Evolutionary conservation across 306 rosid genomes (phyloP), one percentile per base, ranked within the genome.

Genomic region (Cotoneaster glaucophyllus): DNA sequence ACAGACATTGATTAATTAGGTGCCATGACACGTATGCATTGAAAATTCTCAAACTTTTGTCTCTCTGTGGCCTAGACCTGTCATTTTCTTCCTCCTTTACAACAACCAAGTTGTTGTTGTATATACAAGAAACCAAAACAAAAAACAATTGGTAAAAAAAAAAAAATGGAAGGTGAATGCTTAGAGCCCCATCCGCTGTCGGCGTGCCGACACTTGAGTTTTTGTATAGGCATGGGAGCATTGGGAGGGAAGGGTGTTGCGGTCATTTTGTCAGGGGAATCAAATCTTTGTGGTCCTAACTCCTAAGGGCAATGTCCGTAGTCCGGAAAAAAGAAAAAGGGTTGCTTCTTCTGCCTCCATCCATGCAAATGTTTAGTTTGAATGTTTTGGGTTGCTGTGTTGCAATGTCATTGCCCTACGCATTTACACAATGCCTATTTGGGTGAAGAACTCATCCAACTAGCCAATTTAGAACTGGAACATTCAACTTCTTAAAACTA

Each of bases 171-270:
- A 56, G 59, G n/a, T 13, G 68, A 75, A 52, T 78, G 80, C 67
- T 31, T 50, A 82, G n/a, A 67, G 63, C 39, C 83, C 81, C 78
- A 48, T 11, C 79, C 74, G 77, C 31, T 86, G 88, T 86, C 87
- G 83, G 89, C 73, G 84, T 81, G 87, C 97, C 97, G 97, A 92
- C 97, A 86, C 84, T 71, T n/a, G 59, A 48, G 21, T 29, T 89
- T 72, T 84, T 77, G 4, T 71, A 41, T 32, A 68, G 39, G 39
- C 48, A 77, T 54, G 48, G 70, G 14, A 15, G n/a, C n/a, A n/a
- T n/a, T n/a, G 9, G 54, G 8, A 48, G 21, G 11, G 57, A 77
- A 61, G 88, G 85, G 69, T 58, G 63, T 64, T 84, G 53, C 67
- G 75, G 86, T 79, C 68, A 83, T 73, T 68, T 78, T 64, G 67